Conservation (phyloP, 1,284 basidiomycete genomes). For the Tilletia indica region DNA sequence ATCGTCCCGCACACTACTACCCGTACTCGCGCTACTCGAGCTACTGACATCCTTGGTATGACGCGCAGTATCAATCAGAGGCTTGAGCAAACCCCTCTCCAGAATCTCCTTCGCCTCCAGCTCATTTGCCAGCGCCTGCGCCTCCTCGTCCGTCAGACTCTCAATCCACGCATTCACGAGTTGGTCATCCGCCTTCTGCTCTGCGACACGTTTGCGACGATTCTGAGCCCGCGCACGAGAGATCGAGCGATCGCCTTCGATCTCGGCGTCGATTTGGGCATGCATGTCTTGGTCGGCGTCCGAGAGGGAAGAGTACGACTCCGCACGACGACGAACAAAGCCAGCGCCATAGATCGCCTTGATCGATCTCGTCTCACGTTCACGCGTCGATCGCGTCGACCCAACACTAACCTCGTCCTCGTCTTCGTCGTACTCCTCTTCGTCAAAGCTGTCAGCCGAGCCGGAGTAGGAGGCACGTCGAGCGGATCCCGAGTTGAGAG, state of each 20-base stretch:
- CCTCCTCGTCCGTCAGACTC: constrained; percentile 31
- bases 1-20: constrained; percentile 4
- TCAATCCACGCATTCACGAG: constrained; percentile 25
- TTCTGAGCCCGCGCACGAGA: constrained; percentile 13
- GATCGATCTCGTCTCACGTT: constrained; percentile 16
- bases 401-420: background rate
- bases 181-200: constrained; percentile 29
- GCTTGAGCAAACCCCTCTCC: constrained; percentile 51
- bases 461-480: constrained; percentile 3
- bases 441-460: background rate
- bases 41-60: constrained; percentile 8
- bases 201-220: background rate
- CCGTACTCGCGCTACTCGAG: background rate
- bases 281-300: constrained; percentile 27
- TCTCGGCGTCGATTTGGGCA: constrained; percentile 12
- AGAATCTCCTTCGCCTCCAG: constrained; percentile 31
- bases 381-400: background rate
- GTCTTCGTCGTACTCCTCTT: constrained; percentile 9
- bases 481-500: constrained; percentile 17
- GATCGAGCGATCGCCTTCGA: constrained; percentile 19
- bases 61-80: constrained; percentile 13
- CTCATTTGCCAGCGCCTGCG: constrained; percentile 34
- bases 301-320: constrained; percentile 32
- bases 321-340: constrained; percentile 37
- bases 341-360: constrained; percentile 34